Evolutionary conservation across 2,329 filamentous ascomycete genomes (phyloP).

Genomic region (Xylariaceae sp.): DNA sequence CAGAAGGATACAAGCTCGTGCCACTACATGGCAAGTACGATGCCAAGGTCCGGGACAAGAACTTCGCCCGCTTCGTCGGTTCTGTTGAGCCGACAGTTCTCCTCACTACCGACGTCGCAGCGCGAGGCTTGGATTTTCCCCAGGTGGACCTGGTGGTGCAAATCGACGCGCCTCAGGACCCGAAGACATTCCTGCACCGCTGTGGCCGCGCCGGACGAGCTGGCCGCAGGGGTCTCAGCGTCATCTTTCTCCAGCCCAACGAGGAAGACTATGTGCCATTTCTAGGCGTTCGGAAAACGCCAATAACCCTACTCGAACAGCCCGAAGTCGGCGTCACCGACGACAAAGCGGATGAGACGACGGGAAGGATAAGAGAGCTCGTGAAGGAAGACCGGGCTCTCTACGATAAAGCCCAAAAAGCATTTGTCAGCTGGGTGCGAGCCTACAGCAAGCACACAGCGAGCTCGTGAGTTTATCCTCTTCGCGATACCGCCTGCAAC

Average conservation of each 20-base stretch:
- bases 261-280: conserved; percentile 91
- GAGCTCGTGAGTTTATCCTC: conserved; percentile 41
- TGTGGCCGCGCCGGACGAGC: conserved; percentile 86
- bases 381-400: conserved; percentile 48
- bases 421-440: conserved; percentile 88
- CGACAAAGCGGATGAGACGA: conserved; percentile 50
- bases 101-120: conserved; percentile 86
- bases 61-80: conserved; percentile 73
- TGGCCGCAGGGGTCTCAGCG: conserved; percentile 73
- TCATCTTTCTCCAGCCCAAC: conserved; percentile 74
- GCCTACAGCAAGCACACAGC: conserved; percentile 89
- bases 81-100: conserved; percentile 71
- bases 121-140: conserved; percentile 78
- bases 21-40: conserved; percentile 90
- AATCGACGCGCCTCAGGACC: conserved; percentile 73
- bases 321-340: conserved; percentile 51
- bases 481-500: not conserved
- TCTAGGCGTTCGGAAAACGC: conserved; percentile 78
- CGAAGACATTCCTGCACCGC: conserved; percentile 92
- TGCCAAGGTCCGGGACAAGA: conserved; percentile 78
- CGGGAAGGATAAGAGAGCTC: conserved; percentile 52
- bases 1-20: conserved; percentile 59
- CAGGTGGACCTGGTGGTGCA: conserved; percentile 88
- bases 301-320: conserved; percentile 56
- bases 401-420: conserved; percentile 82